Conservation (phyloP, 257 asterid species). For the Solanum virginianum region DNA sequence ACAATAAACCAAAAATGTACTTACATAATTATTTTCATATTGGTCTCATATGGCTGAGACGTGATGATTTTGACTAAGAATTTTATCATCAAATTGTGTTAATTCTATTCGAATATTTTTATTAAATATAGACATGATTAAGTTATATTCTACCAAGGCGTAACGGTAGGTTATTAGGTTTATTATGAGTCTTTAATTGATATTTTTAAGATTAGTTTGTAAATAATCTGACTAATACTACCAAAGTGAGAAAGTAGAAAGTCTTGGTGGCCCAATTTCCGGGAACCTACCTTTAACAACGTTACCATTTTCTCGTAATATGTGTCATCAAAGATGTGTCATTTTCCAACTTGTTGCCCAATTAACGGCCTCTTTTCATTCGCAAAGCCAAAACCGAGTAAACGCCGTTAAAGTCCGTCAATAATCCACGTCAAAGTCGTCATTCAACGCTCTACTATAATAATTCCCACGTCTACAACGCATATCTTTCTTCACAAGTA, state of each 20-base stretch:
- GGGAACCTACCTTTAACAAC: background rate
- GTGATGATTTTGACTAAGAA: no score
- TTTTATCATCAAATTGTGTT: no score
- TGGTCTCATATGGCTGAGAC: no score
- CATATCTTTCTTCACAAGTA: conserved; percentile 19
- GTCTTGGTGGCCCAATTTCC: background rate
- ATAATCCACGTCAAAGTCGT: conserved; percentile 4
- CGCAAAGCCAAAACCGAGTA: background rate
- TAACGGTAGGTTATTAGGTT: background rate
- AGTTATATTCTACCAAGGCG: no score
- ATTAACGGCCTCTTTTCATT: background rate
- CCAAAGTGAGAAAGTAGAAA: background rate
- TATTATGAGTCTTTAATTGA: background rate
- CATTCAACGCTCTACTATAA: background rate
- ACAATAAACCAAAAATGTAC: no score
- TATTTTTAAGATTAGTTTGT: background rate
- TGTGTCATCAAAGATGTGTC: background rate
- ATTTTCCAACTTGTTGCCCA: background rate
- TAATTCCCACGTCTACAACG: conserved; percentile 3
- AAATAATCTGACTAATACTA: no score
- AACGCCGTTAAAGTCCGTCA: background rate
- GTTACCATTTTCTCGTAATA: background rate
- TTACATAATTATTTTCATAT: no score
- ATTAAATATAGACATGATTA: no score
- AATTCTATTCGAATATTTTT: no score